These are phyloP conservation scores for Pseudogymnoascus sp. DNA, from an alignment of 2,329 filamentous ascomycete species.

Conservation along the genomic window DNA sequence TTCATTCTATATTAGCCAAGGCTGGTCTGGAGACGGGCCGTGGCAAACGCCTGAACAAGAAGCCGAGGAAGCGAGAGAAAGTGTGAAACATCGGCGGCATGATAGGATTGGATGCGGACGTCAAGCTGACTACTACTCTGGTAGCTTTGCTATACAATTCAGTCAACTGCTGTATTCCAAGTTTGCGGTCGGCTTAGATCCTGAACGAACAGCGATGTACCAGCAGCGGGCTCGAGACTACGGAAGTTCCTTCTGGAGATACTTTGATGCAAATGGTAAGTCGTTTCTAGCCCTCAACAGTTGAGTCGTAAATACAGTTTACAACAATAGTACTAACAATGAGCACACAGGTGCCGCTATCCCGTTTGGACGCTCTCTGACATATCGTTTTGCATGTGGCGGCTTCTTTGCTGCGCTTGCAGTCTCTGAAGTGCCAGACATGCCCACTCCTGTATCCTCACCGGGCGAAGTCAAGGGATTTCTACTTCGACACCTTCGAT, in stretches of 20 bases:
- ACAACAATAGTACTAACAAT: not conserved
- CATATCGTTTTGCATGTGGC: slow-evolving; percentile 41
- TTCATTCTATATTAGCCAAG: slow-evolving; percentile 35
- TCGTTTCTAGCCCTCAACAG: not conserved
- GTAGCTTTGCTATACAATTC: slow-evolving; percentile 45
- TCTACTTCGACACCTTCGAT: slow-evolving; percentile 39
- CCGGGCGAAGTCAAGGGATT: slow-evolving; percentile 39
- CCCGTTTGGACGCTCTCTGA: slow-evolving; percentile 41
- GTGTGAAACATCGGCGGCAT: not conserved
- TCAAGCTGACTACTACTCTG: slow-evolving; percentile 44
- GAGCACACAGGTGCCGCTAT: slow-evolving; percentile 36
- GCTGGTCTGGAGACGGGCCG: slow-evolving; percentile 39
- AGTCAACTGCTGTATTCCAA: slow-evolving; percentile 38
- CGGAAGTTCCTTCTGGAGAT: slow-evolving; percentile 35
- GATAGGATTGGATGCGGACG: not conserved
- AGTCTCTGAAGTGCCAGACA: slow-evolving; percentile 30
- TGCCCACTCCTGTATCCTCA: slow-evolving; percentile 31
- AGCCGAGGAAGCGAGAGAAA: slow-evolving; percentile 12
- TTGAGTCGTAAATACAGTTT: not conserved
- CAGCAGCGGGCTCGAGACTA: slow-evolving; percentile 33
- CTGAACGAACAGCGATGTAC: slow-evolving; percentile 30
- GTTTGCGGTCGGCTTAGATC: slow-evolving; percentile 34
- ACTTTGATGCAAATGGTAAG: slow-evolving; percentile 37
- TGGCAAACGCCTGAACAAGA: slow-evolving; percentile 30
- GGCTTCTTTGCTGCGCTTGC: slow-evolving; percentile 40